A percentile compares a stretch with the other conserved stretches of the same genome.
Evolutionary conservation across 1,139 yeast genomes (phyloP).

Genomic region (Nadsonia commutata): DNA sequence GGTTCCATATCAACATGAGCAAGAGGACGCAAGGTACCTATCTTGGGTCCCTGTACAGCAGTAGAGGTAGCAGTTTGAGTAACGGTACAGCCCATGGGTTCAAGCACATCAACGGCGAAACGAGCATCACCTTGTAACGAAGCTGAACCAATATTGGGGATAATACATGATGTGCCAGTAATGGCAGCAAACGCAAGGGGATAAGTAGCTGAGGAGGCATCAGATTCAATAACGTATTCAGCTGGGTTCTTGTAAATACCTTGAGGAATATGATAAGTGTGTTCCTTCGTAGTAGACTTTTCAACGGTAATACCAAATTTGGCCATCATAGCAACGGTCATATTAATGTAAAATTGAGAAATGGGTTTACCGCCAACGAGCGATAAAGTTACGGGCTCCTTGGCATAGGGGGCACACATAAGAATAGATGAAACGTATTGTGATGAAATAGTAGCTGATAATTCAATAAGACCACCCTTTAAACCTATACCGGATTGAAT

Average conservation of each 20-base stretch:
- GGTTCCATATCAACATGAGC: constrained; percentile 92
- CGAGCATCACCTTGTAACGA: constrained; percentile 96
- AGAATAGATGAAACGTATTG: constrained; percentile 92
- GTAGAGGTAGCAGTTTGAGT: constrained; percentile 72
- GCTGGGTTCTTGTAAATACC: constrained; percentile 68
- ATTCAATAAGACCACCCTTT: constrained; percentile 81
- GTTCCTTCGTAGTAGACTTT: constrained; percentile 51
- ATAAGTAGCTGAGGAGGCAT: constrained; percentile 97
- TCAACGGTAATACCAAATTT: constrained; percentile 74
- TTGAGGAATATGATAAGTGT: constrained; percentile 82
- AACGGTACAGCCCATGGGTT: constrained; percentile 91
- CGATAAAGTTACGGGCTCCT: constrained; percentile 70
- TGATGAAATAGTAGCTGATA: constrained; percentile 92
- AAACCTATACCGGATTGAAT: constrained; percentile 58
- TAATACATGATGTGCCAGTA: constrained; percentile 82
- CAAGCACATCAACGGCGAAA: constrained; percentile 83
- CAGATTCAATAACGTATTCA: constrained; percentile 84
- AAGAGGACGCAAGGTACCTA: constrained; percentile 54
- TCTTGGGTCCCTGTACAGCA: constrained; percentile 79
- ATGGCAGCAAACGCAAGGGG: constrained; percentile 98
- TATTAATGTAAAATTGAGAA: constrained; percentile 87
- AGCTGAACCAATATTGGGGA: constrained; percentile 85
- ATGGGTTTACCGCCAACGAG: constrained; percentile 95
- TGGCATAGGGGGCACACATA: constrained; percentile 97
- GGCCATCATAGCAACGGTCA: constrained; percentile 94